Evolutionary conservation across 306 rosid genomes (phyloP).

Genomic region (Biancaea sappan): DNA sequence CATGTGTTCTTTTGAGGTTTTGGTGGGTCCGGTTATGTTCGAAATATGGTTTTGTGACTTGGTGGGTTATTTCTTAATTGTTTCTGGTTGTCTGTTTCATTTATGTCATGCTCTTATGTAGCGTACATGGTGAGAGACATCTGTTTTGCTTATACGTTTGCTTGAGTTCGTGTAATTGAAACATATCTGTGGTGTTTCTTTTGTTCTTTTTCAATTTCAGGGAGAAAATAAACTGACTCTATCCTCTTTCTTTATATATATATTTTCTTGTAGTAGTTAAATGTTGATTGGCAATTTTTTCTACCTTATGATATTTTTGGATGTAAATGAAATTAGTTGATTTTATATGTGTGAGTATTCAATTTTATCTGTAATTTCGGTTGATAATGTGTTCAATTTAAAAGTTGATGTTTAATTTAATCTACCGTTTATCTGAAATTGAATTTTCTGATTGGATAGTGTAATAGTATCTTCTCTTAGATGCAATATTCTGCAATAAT

Average conservation of each 20-base stretch:
- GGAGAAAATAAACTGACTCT: neutral
- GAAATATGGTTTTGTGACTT: neutral
- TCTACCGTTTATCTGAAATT: neutral
- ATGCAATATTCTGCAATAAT: neutral
- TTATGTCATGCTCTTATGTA: neutral
- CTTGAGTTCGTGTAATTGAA: neutral
- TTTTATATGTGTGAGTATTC: neutral
- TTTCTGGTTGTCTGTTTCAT: neutral
- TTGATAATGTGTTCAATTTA: neutral
- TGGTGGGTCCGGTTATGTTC: neutral
- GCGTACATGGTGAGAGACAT: neutral
- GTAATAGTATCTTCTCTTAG: neutral
- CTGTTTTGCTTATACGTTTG: neutral
- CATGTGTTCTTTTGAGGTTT: neutral
- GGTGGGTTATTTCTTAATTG: neutral
- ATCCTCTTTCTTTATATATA: too few relatives aligned
- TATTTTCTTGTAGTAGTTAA: neutral
- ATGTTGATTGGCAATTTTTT: neutral
- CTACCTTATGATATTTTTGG: too few relatives aligned
- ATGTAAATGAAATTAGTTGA: neutral
- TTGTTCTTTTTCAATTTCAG: neutral
- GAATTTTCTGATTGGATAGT: neutral
- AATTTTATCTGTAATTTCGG: neutral
- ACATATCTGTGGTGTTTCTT: neutral
- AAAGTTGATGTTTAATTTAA: neutral